Evolutionary conservation across 495 filamentous ascomycete genomes (phyloP), one percentile per base, ranked within the genome.

Genomic region (Aspergillus asperescens): DNA sequence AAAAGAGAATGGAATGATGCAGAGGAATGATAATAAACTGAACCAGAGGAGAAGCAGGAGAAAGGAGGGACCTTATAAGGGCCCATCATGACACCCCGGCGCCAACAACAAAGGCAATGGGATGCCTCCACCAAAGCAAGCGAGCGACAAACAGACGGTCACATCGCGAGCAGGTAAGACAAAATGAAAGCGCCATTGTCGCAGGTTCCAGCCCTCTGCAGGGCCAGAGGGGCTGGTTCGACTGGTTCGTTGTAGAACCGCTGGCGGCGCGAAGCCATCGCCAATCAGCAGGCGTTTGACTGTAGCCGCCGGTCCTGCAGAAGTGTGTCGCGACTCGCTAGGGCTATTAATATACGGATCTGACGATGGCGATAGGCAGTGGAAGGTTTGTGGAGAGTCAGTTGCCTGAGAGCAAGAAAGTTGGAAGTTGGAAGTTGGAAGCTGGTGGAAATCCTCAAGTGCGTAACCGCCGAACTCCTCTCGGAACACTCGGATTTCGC

Each of bases 1-100:
- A 61, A 58, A 69, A 61, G 50, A 72, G 67, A 59, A 55, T 44
- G 62, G 54, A 60, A 63, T 55, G 65, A 63, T 34, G n/a, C 27
- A 31, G 25, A 48, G 40, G 13, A 15, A 15, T 12, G 25, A 41
- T 10, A 18, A 15, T 12, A 23, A 28, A 15, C 15, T 24, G 40
- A 24, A 34, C 20, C 19, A n/a, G 18, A 18, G 15, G 32, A 20
- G 13, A 16, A 18, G n/a, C n/a, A 22, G 25, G 22, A 22, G 32
- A 45, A 31, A 31, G 40, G 43, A 45, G 46, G 46, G 32, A 39
- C 46, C 39, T 39, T 49, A 38, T 49, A 49, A 49, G 23, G 46
- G 4, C 4, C 13, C 29, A 25, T 23, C 20, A 7, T 48, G 45
- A 48, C 10, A 48, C 31, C 25, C 31, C 23, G 34, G 46, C 46